Percentiles rank a stretch among this genome's conserved stretches.
Evolutionary conservation across 2,329 filamentous ascomycete species (phyloP).

Genomic region (Aspergillus hiratsukae): DNA sequence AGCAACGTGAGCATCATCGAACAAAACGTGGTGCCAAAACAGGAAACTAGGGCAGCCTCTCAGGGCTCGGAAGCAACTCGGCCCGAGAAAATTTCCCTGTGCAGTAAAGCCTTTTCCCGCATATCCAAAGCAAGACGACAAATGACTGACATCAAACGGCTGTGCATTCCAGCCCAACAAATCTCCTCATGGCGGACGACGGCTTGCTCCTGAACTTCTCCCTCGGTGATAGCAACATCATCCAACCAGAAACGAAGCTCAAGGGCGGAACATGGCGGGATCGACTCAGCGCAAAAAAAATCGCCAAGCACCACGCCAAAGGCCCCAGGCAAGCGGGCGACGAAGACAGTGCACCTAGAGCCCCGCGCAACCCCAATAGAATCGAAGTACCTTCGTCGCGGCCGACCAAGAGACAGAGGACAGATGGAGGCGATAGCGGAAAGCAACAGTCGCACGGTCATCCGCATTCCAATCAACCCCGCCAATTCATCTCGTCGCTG

Average conservation of each 20-base stretch:
- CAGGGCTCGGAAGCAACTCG: slow-evolving; percentile 25
- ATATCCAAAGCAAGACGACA: neutral
- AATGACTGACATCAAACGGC: slow-evolving; percentile 1
- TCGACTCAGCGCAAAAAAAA: slow-evolving; percentile 73
- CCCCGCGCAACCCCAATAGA: neutral
- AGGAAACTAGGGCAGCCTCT: slow-evolving; percentile 29
- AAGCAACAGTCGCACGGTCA: slow-evolving; percentile 18
- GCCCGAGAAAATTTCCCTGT: slow-evolving; percentile 33
- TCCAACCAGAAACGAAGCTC: slow-evolving; percentile 60
- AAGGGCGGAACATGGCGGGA: slow-evolving; percentile 94
- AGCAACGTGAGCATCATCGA: neutral
- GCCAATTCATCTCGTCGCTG: slow-evolving; percentile 78
- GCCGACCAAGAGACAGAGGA: slow-evolving; percentile 39
- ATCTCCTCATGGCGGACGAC: slow-evolving; percentile 74
- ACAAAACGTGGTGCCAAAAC: slow-evolving; percentile 6
- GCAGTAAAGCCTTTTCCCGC: slow-evolving; percentile 8
- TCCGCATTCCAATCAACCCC: slow-evolving; percentile 40
- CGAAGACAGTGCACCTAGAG: slow-evolving; percentile 6
- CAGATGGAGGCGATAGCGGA: slow-evolving; percentile 28
- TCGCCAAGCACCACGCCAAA: slow-evolving; percentile 52
- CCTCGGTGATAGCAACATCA: slow-evolving; percentile 60
- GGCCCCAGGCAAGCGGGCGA: slow-evolving; percentile 16
- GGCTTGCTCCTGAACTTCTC: slow-evolving; percentile 93
- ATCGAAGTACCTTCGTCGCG: slow-evolving; percentile 9
- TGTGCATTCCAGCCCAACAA: slow-evolving; percentile 4